phyloP scores from a whole-genome alignment of 495 filamentous ascomycete species.

The Hypomontagnella submonticulosa region DNA sequence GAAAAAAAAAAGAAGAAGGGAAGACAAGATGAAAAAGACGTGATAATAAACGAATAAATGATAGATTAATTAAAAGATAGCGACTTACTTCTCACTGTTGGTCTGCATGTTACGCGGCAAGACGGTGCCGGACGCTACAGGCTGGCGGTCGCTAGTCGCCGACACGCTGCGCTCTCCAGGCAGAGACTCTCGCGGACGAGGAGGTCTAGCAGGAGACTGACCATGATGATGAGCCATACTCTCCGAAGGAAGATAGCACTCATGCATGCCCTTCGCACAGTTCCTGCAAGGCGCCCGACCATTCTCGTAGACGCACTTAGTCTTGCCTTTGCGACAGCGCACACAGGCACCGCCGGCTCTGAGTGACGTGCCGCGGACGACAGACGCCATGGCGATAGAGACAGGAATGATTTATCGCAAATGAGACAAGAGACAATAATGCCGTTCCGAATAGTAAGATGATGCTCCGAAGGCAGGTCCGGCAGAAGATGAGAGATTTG shows the following conservation, averaged over 20 bases:
- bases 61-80: conserved; percentile 23
- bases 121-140: conserved; percentile 51
- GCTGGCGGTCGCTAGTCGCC: conserved; percentile 57
- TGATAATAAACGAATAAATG: conserved; percentile 3
- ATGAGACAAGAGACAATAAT: conserved; percentile 8
- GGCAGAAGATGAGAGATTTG: conserved; percentile 32
- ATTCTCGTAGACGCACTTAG: conserved; percentile 65
- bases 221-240: conserved; percentile 60
- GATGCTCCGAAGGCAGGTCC: conserved; percentile 44
- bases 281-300: conserved; percentile 63
- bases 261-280: conserved; percentile 65
- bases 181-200: conserved; percentile 56
- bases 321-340: conserved; percentile 66
- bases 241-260: conserved; percentile 64
- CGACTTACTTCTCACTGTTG: conserved; percentile 60
- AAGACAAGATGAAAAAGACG: conserved; percentile 9
- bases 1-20: conserved; percentile 6
- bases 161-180: conserved; percentile 58
- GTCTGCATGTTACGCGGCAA: conserved; percentile 57
- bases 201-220: conserved; percentile 51
- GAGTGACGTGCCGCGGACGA: conserved; percentile 62
- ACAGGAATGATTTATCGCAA: conserved; percentile 15
- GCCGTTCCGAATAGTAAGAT: conserved; percentile 26
- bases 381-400: conserved; percentile 52
- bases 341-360: conserved; percentile 64